These are phyloP conservation scores for Elasticomyces elasticus DNA, from an alignment of 495 filamentous ascomycete genomes.

Conservation along the genomic window DNA sequence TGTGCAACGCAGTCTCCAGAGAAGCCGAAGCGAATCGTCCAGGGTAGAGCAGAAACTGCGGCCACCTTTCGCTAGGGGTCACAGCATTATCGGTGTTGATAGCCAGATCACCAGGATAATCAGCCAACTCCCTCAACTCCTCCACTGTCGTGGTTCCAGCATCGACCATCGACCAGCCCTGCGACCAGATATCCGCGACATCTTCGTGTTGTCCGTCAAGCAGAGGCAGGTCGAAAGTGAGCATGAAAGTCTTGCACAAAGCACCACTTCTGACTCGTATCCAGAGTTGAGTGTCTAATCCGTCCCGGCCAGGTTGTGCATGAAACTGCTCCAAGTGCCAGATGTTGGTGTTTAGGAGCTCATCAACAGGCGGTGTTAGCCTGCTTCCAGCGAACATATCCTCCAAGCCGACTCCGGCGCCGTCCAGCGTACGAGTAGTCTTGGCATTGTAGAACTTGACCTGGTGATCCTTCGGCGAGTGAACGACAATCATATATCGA, in stretches of 20 bases:
- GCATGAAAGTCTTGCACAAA: constrained; percentile 60
- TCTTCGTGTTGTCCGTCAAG: constrained; percentile 21
- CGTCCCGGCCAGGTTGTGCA: constrained; percentile 44
- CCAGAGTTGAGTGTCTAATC: constrained; percentile 61
- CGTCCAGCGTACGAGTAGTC: constrained; percentile 50
- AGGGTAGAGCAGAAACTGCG: constrained; percentile 63
- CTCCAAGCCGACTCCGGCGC: constrained; percentile 36
- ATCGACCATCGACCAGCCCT: constrained; percentile 61
- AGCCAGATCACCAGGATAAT: constrained; percentile 26
- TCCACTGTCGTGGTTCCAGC: constrained; percentile 26
- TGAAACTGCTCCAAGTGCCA: constrained; percentile 83
- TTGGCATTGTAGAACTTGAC: constrained; percentile 92
- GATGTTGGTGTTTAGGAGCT: constrained; percentile 46
- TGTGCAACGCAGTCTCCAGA: constrained; percentile 68
- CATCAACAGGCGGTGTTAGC: constrained; percentile 60
- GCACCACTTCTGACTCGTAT: constrained; percentile 69
- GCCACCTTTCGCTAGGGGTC: constrained; percentile 28
- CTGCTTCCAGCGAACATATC: constrained; percentile 55
- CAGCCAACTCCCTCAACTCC: constrained; percentile 17
- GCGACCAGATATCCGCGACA: constrained; percentile 49
- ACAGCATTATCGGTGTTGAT: background rate
- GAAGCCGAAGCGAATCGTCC: constrained; percentile 65
- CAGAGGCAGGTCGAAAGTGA: constrained; percentile 35
- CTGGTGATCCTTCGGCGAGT: constrained; percentile 73
- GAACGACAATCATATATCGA: constrained; percentile 66